These are phyloP conservation scores for Coniochaeta hoffmannii DNA, from an alignment of 2,329 filamentous ascomycete genomes.

Conservation along the genomic window DNA sequence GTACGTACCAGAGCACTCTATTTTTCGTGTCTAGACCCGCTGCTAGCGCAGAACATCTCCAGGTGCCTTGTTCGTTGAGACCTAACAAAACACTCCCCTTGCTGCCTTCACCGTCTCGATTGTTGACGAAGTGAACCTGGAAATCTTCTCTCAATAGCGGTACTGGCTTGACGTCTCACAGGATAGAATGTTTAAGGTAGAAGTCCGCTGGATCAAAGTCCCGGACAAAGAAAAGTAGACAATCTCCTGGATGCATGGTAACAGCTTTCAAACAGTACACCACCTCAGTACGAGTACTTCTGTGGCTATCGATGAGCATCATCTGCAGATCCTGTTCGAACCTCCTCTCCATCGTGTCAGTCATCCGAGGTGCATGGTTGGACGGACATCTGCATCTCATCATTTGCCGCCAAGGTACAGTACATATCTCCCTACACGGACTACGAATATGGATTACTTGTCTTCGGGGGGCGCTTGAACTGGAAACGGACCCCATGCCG, in stretches of 20 bases:
- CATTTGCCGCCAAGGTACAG: neutral
- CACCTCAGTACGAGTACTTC: no score
- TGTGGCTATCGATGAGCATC: neutral
- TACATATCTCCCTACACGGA: neutral
- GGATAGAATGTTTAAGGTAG: no score
- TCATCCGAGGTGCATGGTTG: neutral
- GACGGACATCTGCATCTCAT: neutral
- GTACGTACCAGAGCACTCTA: neutral
- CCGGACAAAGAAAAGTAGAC: no score
- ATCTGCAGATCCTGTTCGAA: neutral
- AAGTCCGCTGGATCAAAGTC: no score
- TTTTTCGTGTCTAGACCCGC: neutral
- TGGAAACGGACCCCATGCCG: neutral
- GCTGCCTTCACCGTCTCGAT: neutral
- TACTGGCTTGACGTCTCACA: no score
- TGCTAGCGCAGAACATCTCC: neutral
- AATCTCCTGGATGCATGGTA: no score
- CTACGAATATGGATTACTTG: no score
- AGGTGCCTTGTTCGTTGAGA: neutral
- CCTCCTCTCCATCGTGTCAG: neutral
- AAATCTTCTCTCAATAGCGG: no score
- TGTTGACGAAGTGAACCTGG: no score
- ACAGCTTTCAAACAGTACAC: no score
- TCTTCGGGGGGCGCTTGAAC: neutral
- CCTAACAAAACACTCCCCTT: neutral